Evolutionary conservation across 257 asterid species (phyloP).

Genomic region (Scutellaria galericulata): DNA sequence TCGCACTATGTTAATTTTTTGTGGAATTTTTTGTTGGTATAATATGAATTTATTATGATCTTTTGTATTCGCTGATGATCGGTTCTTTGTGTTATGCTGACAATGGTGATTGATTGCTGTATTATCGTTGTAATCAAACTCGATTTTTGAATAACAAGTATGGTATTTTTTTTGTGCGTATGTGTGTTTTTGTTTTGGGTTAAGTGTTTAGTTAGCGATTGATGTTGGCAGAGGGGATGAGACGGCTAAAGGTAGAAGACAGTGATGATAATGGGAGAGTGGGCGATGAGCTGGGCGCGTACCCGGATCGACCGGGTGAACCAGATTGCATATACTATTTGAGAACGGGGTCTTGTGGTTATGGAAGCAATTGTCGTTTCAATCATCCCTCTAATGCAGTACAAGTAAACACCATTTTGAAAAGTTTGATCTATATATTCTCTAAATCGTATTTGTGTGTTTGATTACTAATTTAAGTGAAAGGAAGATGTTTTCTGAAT

Average conservation of each 20-base stretch:
- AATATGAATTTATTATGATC: conserved; percentile 30
- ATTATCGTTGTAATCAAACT: not conserved
- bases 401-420: conserved; percentile 38
- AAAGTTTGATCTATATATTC: not conserved
- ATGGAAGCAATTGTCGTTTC: conserved; percentile 68
- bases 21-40: not conserved
- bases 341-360: conserved; percentile 75
- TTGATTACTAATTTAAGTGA: conserved; percentile 5
- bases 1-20: not conserved
- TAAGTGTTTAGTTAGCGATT: conserved; percentile 21
- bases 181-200: conserved; percentile 23
- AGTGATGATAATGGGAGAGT: conserved; percentile 46
- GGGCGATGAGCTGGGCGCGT: conserved; percentile 47
- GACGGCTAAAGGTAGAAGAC: conserved; percentile 46
- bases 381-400: conserved; percentile 62
- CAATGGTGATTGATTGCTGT: conserved; percentile 27
- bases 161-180: not conserved
- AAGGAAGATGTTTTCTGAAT: conserved; percentile 4
- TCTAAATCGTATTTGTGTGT: not conserved
- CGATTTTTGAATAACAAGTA: not conserved
- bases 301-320: conserved; percentile 74
- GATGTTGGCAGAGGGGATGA: conserved; percentile 48
- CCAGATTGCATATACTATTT: conserved; percentile 71
- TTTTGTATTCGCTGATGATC: conserved; percentile 35
- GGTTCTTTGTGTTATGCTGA: conserved; percentile 21